Percentiles rank a stretch among this genome's conserved stretches.
Conservation (phyloP, 2,329 filamentous ascomycete genomes). For the Talaromyces pinophilus region DNA sequence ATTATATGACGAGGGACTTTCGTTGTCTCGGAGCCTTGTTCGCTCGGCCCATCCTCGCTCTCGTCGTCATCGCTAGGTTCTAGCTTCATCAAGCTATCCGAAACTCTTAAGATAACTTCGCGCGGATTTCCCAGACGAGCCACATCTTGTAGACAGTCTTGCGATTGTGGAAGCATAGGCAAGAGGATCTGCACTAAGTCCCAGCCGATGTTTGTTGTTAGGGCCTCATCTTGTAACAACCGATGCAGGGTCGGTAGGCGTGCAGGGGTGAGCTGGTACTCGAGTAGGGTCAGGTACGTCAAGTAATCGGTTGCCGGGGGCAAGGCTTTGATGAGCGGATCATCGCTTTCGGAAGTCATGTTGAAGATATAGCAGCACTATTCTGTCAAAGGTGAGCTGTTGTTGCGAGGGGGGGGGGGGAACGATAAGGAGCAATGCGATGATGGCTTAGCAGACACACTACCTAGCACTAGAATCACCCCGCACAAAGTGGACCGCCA, state of each 20-base stretch:
- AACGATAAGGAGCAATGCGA: not conserved
- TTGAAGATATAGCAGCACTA: not conserved
- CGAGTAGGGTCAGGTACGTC: slow-evolving; percentile 66
- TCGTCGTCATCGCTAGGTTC: slow-evolving; percentile 49
- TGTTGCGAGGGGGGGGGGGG: no score
- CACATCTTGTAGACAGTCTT: slow-evolving; percentile 62
- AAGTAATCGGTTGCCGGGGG: slow-evolving; percentile 65
- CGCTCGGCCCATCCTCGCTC: slow-evolving; percentile 38
- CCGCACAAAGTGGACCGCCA: not conserved
- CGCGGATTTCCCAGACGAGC: slow-evolving; percentile 63
- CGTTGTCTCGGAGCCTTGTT: slow-evolving; percentile 21
- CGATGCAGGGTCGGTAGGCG: slow-evolving; percentile 60
- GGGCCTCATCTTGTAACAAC: slow-evolving; percentile 60
- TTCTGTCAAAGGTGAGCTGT: not conserved
- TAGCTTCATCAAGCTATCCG: slow-evolving; percentile 60
- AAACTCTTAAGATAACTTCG: slow-evolving; percentile 65
- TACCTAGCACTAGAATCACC: not conserved
- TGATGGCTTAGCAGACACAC: not conserved
- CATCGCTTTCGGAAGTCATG: slow-evolving; percentile 39
- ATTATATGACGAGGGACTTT: slow-evolving; percentile 33
- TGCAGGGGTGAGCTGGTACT: slow-evolving; percentile 62
- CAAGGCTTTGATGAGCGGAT: slow-evolving; percentile 59
- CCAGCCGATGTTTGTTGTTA: slow-evolving; percentile 67
- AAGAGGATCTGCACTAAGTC: slow-evolving; percentile 64
- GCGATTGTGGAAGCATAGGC: slow-evolving; percentile 60